Percentiles rank a stretch among this genome's conserved stretches.
Evolutionary conservation across 148 eudicot genomes (phyloP).

Genomic region (Hydrangea macrophylla): DNA sequence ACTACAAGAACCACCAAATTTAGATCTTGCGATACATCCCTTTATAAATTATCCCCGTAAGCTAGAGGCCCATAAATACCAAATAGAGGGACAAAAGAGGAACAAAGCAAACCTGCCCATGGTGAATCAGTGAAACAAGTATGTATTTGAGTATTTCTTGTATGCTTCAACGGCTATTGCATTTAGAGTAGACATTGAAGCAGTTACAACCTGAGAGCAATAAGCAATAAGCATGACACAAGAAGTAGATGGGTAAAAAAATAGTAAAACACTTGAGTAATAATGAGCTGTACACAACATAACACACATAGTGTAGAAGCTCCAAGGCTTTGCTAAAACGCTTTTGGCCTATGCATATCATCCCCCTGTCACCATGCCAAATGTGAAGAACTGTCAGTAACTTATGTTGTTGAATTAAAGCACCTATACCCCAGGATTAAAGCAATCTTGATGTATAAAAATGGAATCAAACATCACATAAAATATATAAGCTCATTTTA

Average conservation of each 20-base stretch:
- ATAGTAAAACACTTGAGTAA: neutral
- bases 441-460: neutral
- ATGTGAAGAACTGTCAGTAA: slow-evolving; percentile 16
- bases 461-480: neutral
- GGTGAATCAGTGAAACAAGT: slow-evolving; percentile 85
- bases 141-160: slow-evolving; percentile 91
- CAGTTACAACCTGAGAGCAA: slow-evolving; percentile 73
- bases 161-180: slow-evolving; percentile 96
- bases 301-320: slow-evolving; percentile 79
- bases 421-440: neutral
- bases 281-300: slow-evolving; percentile 12
- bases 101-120: slow-evolving; percentile 67
- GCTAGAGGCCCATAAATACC: neutral
- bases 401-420: neutral
- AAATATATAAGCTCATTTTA: neutral
- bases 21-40: neutral
- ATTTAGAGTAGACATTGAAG: slow-evolving; percentile 77
- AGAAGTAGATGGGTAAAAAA: neutral
- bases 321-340: slow-evolving; percentile 74
- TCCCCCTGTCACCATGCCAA: slow-evolving; percentile 57
- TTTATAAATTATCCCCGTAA: neutral
- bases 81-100: slow-evolving; percentile 7
- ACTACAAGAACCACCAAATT: neutral
- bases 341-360: slow-evolving; percentile 87
- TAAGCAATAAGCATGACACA: neutral